Conservation (phyloP, 2,329 filamentous ascomycete genomes). For the Epichloe hybrida region DNA sequence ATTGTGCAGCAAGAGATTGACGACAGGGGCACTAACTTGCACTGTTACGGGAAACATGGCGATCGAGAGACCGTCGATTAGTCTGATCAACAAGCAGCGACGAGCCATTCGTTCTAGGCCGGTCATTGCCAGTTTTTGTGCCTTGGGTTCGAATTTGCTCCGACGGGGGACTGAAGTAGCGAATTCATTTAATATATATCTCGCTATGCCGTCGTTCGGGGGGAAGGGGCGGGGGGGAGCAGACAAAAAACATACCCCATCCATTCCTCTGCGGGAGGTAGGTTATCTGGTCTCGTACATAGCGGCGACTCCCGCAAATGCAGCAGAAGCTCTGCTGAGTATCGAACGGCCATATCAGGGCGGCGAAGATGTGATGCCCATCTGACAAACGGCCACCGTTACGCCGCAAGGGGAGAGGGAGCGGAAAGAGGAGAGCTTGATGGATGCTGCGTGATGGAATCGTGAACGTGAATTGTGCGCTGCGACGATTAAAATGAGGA, state of each 20-base stretch:
- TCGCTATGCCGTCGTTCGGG: not conserved
- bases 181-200: not conserved
- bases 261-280: slow-evolving; percentile 86
- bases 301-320: slow-evolving; percentile 69
- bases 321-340: slow-evolving; percentile 64
- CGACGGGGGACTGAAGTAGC: slow-evolving; percentile 26
- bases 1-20: not conserved
- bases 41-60: slow-evolving; percentile 41
- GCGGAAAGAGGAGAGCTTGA: not conserved
- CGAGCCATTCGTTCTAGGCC: slow-evolving; percentile 30
- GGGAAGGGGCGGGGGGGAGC: no score
- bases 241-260: slow-evolving; percentile 58
- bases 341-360: slow-evolving; percentile 45
- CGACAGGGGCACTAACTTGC: slow-evolving; percentile 33
- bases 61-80: slow-evolving; percentile 39
- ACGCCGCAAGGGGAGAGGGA: slow-evolving; percentile 6
- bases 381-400: slow-evolving; percentile 15
- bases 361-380: slow-evolving; percentile 23
- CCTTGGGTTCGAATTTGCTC: slow-evolving; percentile 32
- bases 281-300: slow-evolving; percentile 62
- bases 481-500: not conserved
- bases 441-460: not conserved
- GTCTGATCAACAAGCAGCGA: slow-evolving; percentile 34
- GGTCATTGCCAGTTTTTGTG: slow-evolving; percentile 28
- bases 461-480: not conserved